Conservation (phyloP, 1,284 basidiomycete genomes). For the Apiotrichum akiyoshidainum region DNA sequence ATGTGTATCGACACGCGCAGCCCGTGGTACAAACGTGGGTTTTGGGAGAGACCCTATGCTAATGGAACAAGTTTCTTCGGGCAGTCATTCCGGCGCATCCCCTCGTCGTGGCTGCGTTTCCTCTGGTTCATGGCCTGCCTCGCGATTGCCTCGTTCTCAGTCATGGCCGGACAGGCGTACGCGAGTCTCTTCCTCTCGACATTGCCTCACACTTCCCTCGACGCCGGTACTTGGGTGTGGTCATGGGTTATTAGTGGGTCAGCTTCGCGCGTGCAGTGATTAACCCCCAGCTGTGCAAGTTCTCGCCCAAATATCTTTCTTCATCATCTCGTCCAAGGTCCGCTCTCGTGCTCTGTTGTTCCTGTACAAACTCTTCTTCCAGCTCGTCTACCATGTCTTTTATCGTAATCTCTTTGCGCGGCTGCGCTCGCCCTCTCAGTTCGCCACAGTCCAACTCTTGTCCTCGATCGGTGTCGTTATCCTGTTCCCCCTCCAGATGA, state of each 20-base stretch:
- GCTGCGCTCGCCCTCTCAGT: conserved; percentile 50
- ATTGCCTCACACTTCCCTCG: conserved; percentile 56
- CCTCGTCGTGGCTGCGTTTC: conserved; percentile 57
- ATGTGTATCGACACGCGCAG: conserved; percentile 39
- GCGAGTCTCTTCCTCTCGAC: conserved; percentile 57
- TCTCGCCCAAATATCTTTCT: conserved; percentile 53
- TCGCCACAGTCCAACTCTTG: conserved; percentile 56
- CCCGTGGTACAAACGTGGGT: conserved; percentile 16
- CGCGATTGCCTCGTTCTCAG: conserved; percentile 55
- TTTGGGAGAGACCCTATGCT: too few species aligned
- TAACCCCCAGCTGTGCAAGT: conserved; percentile 49
- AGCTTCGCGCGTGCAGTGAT: not conserved
- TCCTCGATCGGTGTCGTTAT: conserved; percentile 56
- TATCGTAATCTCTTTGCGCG: conserved; percentile 51
- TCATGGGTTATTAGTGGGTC: conserved; percentile 55
- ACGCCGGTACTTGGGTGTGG: conserved; percentile 58
- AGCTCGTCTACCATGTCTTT: conserved; percentile 52
- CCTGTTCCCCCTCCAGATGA: conserved; percentile 58
- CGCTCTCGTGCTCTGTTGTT: conserved; percentile 56
- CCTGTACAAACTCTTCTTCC: conserved; percentile 55
- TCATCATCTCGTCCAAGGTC: conserved; percentile 56
- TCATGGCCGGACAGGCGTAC: conserved; percentile 59
- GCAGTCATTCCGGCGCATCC: conserved; percentile 52
- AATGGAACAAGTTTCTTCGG: conserved; percentile 49
- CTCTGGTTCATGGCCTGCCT: conserved; percentile 58